Base-by-base conservation (phyloP, 2,329 filamentous ascomycete genomes). In the Pseudogymnoascus sp. region DNA sequence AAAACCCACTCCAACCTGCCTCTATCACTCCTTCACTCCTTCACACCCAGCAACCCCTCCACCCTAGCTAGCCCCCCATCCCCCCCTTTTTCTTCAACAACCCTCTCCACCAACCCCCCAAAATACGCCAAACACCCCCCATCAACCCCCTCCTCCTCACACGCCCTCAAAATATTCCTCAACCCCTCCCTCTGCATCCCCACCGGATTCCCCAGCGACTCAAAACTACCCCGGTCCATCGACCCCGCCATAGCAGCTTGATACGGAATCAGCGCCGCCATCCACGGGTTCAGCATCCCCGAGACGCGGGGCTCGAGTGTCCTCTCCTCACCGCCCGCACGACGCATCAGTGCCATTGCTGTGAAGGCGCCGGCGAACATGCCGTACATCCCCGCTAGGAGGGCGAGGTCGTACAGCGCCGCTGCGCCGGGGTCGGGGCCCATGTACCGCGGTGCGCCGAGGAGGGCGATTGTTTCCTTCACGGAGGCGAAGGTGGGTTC, bases 201-300 rank as follows among this genome's bases (percentile, higher is more conserved):
- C 47, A 71, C 40, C 29, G 71, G 70, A 59, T 72, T 72, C 5
- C 70, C 71, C 50, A 69, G 35, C 24, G 24, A 4, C 24, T 26
- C 24, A 6, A 26, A 26, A 6, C 24, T 26, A 6, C 24, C 24
- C 24, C 62, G 50, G 42, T 73, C 72, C 53, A 68, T 59, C 4
- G 62, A 40, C 44, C 66, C 61, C 8, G 70, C 67, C 11, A 72
- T 26, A 19, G 66, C 21, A 16, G 60, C 61, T 53, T 71, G 47
- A 40, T 71, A 69, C 13, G 69, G 66, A n/a, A 72, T 62, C 47
- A 73, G 63, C n/a, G 70, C 68, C 8, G 61, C 63, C 33, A 73
- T 21, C 4, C 72, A 11, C 2, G 72, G 70, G 6, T 70, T 62
- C 26, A 64, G 26, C 13, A 31, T 16, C 14, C 44, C 37, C 29